Base-by-base conservation (phyloP, 768 basidiomycete species). In the Amanita pallidorosea region DNA sequence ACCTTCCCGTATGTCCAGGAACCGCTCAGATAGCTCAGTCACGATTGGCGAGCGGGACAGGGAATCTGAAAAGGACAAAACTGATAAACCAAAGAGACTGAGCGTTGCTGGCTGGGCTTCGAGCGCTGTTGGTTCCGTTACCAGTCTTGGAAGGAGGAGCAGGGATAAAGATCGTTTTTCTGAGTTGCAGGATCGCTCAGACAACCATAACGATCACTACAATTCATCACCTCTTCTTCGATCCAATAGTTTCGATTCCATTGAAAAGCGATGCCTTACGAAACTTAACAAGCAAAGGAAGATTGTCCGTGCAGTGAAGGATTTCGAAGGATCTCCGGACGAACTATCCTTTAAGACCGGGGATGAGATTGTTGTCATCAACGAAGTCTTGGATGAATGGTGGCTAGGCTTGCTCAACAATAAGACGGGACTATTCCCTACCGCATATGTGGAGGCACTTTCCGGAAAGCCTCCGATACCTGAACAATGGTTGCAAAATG, bases 341-440 rank as follows among this genome's bases (percentile, higher is more conserved):
- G 92, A 95, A 63, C 70, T 96, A 34, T 75, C 75, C 38, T 84
- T 95, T 68, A 74, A 69, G 52, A 68, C 73, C 4, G 92, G 90
- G 0, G 83, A 85, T 36, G 79, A 88, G 56, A 85, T 96, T 51
- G 64, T 73, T 12, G 81, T 93, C 25, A 57, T 88, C 25, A 81
- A 80, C 31, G 89, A 94, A 62, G 87, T 92, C 1, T 70, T 90
- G 31, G 86, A 88, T 54, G 90, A 81, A 53, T 94, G 92, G 92
- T 94, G 89, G 86, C 77, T 91, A 70, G 92, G 91, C 6, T 81
- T 86, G 61, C 62, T 80, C 31, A 67, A 75, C 50, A 88, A 87
- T 2, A 72, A 71, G 54, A 80, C 75, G 47, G 92, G 92, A 12
- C 62, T 95, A 37, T 94, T 96, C 73, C 92, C 92, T 0, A 75